Percentiles rank a stretch among this genome's conserved stretches.
Evolutionary conservation across 2,329 filamentous ascomycete genomes (phyloP).

Genomic region (Emergomyces africanus): DNA sequence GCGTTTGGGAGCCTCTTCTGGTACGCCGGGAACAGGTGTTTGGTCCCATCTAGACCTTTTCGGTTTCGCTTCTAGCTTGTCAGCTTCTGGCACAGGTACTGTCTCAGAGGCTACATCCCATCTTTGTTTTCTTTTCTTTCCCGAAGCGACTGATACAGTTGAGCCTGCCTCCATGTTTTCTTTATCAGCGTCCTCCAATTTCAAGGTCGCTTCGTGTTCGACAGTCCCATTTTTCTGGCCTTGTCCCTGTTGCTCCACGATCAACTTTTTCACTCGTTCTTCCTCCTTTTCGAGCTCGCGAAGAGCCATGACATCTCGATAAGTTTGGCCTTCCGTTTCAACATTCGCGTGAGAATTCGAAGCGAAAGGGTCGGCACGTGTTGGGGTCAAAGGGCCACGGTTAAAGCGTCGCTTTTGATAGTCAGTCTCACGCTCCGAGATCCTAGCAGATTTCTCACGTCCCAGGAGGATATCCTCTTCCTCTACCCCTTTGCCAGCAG

Average conservation of each 20-base stretch:
- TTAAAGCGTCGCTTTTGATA: constrained; percentile 95
- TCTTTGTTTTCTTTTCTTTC: constrained; percentile 80
- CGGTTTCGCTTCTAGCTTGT: constrained; percentile 44
- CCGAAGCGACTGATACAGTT: constrained; percentile 48
- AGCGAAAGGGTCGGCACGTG: constrained; percentile 73
- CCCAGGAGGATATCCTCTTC: constrained; percentile 82
- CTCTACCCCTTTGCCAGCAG: constrained; percentile 70
- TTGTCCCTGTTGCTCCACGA: constrained; percentile 59
- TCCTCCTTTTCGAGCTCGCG: constrained; percentile 91
- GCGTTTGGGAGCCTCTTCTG: constrained; percentile 52
- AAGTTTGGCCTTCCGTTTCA: constrained; percentile 61
- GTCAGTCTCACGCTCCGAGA: constrained; percentile 85
- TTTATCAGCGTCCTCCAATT: constrained; percentile 52
- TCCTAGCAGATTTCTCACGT: constrained; percentile 79
- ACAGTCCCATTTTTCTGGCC: constrained; percentile 40
- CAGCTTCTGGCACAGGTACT: constrained; percentile 38
- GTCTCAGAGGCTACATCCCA: constrained; percentile 69
- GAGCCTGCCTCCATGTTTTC: constrained; percentile 60
- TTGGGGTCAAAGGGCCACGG: constrained; percentile 65
- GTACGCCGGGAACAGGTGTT: constrained; percentile 48
- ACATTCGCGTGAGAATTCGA: constrained; percentile 57
- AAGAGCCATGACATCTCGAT: constrained; percentile 80
- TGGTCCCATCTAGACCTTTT: constrained; percentile 86
- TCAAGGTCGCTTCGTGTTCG: constrained; percentile 62
- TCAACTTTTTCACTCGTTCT: constrained; percentile 66